phyloP scores from a whole-genome alignment of 495 filamentous ascomycete genomes.

The Cladorrhinum samala region DNA sequence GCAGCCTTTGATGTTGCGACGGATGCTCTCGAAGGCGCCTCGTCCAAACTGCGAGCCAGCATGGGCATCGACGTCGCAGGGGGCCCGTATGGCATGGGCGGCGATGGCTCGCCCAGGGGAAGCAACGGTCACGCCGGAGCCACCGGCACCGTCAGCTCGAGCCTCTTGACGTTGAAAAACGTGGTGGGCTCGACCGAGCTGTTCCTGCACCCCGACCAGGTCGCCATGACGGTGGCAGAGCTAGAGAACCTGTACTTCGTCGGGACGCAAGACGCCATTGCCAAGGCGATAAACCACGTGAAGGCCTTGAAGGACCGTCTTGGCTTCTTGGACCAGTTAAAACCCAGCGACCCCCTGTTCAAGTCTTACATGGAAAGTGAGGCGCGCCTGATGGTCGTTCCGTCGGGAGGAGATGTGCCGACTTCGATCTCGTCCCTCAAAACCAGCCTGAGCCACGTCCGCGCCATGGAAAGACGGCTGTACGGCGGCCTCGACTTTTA shows the following conservation, averaged over 20 bases:
- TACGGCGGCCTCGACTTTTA: neutral
- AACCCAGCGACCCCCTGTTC: neutral
- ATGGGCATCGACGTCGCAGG: neutral
- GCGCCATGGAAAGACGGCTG: neutral
- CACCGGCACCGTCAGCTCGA: neutral
- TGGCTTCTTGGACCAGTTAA: neutral
- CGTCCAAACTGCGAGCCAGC: neutral
- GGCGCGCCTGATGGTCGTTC: neutral
- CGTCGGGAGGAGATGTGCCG: neutral
- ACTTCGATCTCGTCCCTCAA: neutral
- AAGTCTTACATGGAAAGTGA: neutral
- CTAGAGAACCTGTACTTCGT: neutral
- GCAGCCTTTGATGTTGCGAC: neutral
- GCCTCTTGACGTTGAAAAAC: neutral
- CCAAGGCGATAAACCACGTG: neutral
- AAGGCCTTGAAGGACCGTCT: neutral
- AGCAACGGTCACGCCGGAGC: neutral
- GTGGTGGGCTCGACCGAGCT: neutral
- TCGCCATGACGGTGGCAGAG: neutral
- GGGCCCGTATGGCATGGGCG: neutral
- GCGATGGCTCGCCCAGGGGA: neutral
- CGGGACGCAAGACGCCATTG: neutral
- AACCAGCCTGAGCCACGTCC: neutral
- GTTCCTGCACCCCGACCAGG: neutral
- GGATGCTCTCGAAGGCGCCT: neutral